phyloP scores from a whole-genome alignment of 768 basidiomycete species.

The Trichaptum fuscoviolaceum region DNA sequence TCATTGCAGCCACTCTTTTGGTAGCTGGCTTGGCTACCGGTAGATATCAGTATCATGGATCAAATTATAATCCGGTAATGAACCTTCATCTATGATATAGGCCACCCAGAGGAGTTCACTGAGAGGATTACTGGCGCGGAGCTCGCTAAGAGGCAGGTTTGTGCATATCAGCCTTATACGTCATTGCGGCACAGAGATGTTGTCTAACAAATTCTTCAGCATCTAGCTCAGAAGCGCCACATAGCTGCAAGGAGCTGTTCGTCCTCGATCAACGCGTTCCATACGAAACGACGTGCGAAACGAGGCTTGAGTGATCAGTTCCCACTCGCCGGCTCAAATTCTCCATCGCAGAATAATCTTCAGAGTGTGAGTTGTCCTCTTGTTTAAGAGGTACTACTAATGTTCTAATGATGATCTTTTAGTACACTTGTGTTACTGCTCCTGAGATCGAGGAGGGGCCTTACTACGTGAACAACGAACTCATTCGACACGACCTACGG shows the following conservation, averaged over 20 bases:
- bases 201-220: neutral
- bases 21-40: neutral
- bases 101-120: neutral
- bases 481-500: constrained; percentile 23
- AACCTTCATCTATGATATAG: neutral
- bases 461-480: constrained; percentile 27
- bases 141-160: neutral
- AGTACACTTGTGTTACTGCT: constrained; percentile 13
- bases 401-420: neutral
- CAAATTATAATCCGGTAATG: neutral
- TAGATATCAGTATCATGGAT: neutral
- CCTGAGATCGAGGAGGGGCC: constrained; percentile 21
- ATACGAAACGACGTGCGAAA: neutral
- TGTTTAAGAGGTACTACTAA: neutral
- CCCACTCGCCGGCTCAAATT: neutral
- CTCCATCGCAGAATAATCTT: neutral
- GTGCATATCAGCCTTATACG: neutral
- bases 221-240: neutral
- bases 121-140: neutral
- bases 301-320: neutral
- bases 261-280: neutral
- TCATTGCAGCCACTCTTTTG: neutral
- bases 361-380: neutral
- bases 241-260: neutral
- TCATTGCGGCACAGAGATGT: neutral